Conservation (phyloP, 148 eudicot species). For the Vaccinium myrtillus region DNA sequence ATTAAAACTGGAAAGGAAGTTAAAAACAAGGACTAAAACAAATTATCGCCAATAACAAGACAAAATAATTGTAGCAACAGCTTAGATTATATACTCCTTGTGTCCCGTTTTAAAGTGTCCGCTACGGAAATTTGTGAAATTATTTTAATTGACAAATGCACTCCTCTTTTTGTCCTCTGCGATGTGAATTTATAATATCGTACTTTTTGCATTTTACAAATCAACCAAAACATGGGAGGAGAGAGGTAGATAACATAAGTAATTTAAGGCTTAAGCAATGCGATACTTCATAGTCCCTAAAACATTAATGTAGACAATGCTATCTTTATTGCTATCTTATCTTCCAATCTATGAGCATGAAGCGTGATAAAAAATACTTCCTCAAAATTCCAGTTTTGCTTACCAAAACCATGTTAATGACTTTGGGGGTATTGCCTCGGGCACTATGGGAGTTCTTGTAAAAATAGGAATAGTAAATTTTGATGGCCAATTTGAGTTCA, state of each 20-base stretch:
- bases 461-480: neutral
- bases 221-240: too few species aligned
- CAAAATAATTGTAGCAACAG: neutral
- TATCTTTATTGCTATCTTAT: too few species aligned
- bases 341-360: neutral
- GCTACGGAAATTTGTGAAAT: too few species aligned
- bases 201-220: too few species aligned
- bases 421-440: neutral
- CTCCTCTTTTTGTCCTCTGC: too few species aligned
- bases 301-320: too few species aligned
- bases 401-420: neutral
- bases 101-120: too few species aligned
- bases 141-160: neutral
- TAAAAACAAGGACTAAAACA: constrained; percentile 1
- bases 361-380: neutral
- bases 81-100: neutral
- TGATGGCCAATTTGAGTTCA: constrained; percentile 1
- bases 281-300: neutral
- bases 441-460: neutral
- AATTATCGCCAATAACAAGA: neutral
- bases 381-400: neutral
- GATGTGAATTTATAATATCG: too few species aligned
- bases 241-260: too few species aligned
- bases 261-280: too few species aligned
- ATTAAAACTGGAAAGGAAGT: constrained; percentile 1